Percentiles rank a stretch among this genome's conserved stretches.
Conservation (phyloP, 352 stramenopile genomes). For the Globisporangium echinulatum region DNA sequence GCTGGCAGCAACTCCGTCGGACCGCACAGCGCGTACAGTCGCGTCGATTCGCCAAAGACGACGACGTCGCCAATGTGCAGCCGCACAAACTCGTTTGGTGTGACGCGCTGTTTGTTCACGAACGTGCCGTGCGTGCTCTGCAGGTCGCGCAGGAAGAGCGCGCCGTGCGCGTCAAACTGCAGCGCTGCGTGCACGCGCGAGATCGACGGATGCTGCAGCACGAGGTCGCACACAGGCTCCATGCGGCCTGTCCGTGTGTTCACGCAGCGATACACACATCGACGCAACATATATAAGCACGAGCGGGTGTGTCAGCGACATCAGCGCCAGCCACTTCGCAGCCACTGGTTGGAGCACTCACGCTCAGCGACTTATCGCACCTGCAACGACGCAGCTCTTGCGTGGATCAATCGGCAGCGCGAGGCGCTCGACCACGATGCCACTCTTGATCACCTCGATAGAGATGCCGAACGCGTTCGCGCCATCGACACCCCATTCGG, state of each 20-base stretch:
- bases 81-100: slow-evolving; percentile 37
- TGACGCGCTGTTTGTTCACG: slow-evolving; percentile 73
- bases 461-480: slow-evolving; percentile 46
- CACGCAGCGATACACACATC: neutral
- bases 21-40: slow-evolving; percentile 73
- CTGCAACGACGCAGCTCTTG: slow-evolving; percentile 43
- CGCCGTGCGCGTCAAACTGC: slow-evolving; percentile 58
- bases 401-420: slow-evolving; percentile 19
- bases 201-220: slow-evolving; percentile 69
- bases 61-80: slow-evolving; percentile 82
- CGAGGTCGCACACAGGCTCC: slow-evolving; percentile 58
- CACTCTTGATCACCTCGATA: slow-evolving; percentile 68
- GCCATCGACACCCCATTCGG: slow-evolving; percentile 39
- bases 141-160: slow-evolving; percentile 69
- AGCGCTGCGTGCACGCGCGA: slow-evolving; percentile 68
- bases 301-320: neutral
- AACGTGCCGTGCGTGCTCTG: slow-evolving; percentile 79
- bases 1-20: slow-evolving; percentile 55
- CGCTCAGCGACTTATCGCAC: neutral
- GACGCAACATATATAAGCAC: neutral
- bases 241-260: slow-evolving; percentile 24
- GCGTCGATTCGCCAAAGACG: slow-evolving; percentile 83
- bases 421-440: slow-evolving; percentile 43
- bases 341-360: too few relatives aligned
- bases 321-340: neutral